Conservation (phyloP, 805 yeast genomes). For the Metschnikowia corniflorae region DNA sequence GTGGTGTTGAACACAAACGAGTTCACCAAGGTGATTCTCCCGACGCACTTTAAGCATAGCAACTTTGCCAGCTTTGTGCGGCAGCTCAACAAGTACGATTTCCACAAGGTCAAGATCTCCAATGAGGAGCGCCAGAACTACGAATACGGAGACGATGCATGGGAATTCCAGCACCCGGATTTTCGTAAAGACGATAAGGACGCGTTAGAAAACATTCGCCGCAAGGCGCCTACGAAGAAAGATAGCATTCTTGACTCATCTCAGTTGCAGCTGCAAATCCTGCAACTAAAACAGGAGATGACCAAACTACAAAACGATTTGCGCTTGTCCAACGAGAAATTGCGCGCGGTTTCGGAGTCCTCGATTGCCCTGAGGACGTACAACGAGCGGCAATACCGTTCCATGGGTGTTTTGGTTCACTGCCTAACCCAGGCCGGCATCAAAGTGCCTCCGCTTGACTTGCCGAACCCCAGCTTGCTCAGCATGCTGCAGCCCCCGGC, state of each 20-base stretch:
- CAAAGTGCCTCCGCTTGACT: slow-evolving; percentile 60
- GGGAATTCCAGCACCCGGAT: slow-evolving; percentile 95
- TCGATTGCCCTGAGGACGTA: slow-evolving; percentile 52
- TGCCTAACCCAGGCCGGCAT: slow-evolving; percentile 58
- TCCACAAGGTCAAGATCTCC: slow-evolving; percentile 85
- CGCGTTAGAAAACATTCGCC: slow-evolving; percentile 80
- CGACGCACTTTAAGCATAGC: slow-evolving; percentile 90
- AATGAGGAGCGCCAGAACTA: slow-evolving; percentile 49
- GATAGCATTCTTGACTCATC: slow-evolving; percentile 12
- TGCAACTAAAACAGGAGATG: slow-evolving; percentile 28
- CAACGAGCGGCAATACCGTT: slow-evolving; percentile 54
- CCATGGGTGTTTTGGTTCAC: slow-evolving; percentile 48
- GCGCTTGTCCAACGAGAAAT: slow-evolving; percentile 42
- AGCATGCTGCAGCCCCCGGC: slow-evolving; percentile 19
- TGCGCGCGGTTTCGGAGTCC: slow-evolving; percentile 61
- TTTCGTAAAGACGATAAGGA: slow-evolving; percentile 72
- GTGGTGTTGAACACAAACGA: slow-evolving; percentile 87
- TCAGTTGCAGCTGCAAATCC: slow-evolving; percentile 16
- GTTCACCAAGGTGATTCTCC: slow-evolving; percentile 83
- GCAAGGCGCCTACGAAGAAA: slow-evolving; percentile 70
- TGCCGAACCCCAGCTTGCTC: slow-evolving; percentile 41
- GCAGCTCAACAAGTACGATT: slow-evolving; percentile 93
- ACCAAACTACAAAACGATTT: slow-evolving; percentile 33
- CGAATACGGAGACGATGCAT: slow-evolving; percentile 64
- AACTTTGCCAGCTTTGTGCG: slow-evolving; percentile 94